Percentiles rank a stretch among this genome's conserved stretches.
phyloP scores from a whole-genome alignment of 306 rosid genomes.

The Crataegus laevigata region DNA sequence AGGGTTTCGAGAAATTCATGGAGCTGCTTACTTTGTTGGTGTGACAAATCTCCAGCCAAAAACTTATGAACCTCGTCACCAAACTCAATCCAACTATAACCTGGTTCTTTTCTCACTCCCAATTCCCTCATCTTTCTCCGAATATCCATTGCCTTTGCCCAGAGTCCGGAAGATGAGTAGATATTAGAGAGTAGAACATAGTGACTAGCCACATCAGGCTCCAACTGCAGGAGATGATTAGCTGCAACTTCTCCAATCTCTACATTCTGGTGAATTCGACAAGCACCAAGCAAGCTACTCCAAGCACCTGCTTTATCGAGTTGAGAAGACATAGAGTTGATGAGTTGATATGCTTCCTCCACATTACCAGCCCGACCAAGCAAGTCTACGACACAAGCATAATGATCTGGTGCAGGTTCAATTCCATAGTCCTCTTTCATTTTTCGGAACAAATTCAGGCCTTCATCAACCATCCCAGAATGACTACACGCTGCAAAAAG shows the following conservation, averaged over 20 bases:
- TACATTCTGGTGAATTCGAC: slow-evolving; percentile 52
- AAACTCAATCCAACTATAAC: slow-evolving; percentile 84
- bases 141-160: slow-evolving; percentile 72
- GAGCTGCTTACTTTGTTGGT: slow-evolving; percentile 61
- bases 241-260: slow-evolving; percentile 77
- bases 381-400: slow-evolving; percentile 81
- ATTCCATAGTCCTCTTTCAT: slow-evolving; percentile 57
- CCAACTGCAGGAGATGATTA: slow-evolving; percentile 47
- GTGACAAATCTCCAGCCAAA: slow-evolving; percentile 69
- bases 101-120: slow-evolving; percentile 86
- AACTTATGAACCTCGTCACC: slow-evolving; percentile 83
- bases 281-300: slow-evolving; percentile 87
- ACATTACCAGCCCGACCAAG: slow-evolving; percentile 81
- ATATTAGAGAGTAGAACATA: slow-evolving; percentile 73
- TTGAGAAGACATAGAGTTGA: slow-evolving; percentile 53
- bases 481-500: slow-evolving; percentile 67
- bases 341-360: slow-evolving; percentile 51
- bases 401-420: slow-evolving; percentile 66
- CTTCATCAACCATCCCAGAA: slow-evolving; percentile 57
- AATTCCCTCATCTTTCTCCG: slow-evolving; percentile 71
- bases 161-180: slow-evolving; percentile 64
- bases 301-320: slow-evolving; percentile 63
- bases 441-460: slow-evolving; percentile 47
- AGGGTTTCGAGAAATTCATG: slow-evolving; percentile 55
- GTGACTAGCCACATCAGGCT: slow-evolving; percentile 82